Conservation (phyloP, 306 rosid genomes). For the Myrica gale region DNA sequence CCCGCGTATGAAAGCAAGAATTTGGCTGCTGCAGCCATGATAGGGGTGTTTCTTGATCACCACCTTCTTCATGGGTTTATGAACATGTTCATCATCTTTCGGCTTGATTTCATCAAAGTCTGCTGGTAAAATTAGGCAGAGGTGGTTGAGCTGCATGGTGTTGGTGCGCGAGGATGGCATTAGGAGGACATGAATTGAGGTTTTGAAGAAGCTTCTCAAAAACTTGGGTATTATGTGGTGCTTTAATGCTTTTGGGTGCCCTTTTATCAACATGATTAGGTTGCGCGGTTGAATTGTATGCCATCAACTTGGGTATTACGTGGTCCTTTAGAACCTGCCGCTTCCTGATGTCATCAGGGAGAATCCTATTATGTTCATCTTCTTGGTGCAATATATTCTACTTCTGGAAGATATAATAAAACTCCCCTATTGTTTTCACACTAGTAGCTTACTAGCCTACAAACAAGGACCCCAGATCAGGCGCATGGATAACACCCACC, state of each 20-base stretch:
- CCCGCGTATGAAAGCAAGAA: constrained; percentile 44
- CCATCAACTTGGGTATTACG: constrained; percentile 22
- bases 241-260: not conserved
- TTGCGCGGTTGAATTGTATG: constrained; percentile 50
- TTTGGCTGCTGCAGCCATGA: constrained; percentile 46
- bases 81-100: constrained; percentile 22
- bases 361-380: not conserved
- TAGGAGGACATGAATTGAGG: constrained; percentile 34
- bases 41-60: constrained; percentile 5
- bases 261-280: constrained; percentile 51
- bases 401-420: constrained; percentile 9
- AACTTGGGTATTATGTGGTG: not conserved
- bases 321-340: constrained; percentile 50
- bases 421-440: not conserved
- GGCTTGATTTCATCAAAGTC: constrained; percentile 47
- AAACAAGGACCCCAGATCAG: too few relatives aligned
- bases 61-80: constrained; percentile 28
- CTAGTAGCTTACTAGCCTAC: not conserved
- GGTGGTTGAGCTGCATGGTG: constrained; percentile 51
- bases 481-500: too few relatives aligned
- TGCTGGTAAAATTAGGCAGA: constrained; percentile 61
- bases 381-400: not conserved
- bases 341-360: constrained; percentile 19
- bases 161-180: not conserved
- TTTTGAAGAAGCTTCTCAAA: constrained; percentile 11